Conservation (phyloP, 495 filamentous ascomycete species). For the Pseudevernia furfuracea region DNA sequence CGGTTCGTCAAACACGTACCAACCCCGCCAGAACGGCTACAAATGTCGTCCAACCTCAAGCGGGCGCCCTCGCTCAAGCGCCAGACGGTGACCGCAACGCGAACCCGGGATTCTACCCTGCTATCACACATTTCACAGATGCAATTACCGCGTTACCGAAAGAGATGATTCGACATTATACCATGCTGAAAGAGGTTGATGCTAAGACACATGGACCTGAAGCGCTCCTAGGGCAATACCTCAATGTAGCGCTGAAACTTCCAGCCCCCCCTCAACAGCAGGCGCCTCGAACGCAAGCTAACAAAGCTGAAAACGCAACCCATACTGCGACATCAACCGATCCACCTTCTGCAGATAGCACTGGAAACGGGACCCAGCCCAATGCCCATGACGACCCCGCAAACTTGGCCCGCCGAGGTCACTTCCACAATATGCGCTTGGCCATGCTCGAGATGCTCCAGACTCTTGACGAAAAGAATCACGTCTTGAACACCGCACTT, state of each 20-base stretch:
- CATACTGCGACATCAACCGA: background rate
- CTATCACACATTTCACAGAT: slow-evolving; percentile 89
- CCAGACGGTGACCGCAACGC: slow-evolving; percentile 15
- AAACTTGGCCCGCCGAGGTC: slow-evolving; percentile 49
- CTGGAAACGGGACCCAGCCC: slow-evolving; percentile 2
- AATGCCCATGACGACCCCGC: slow-evolving; percentile 36
- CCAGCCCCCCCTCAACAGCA: slow-evolving; percentile 26
- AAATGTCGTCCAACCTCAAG: slow-evolving; percentile 39
- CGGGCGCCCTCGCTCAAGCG: slow-evolving; percentile 33
- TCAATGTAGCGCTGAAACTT: slow-evolving; percentile 57
- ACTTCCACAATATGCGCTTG: slow-evolving; percentile 55
- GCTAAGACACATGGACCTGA: slow-evolving; percentile 64
- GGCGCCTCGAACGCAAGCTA: background rate
- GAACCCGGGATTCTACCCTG: slow-evolving; percentile 70
- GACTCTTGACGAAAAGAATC: slow-evolving; percentile 92
- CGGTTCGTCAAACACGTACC: slow-evolving; percentile 52
- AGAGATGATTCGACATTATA: slow-evolving; percentile 91
- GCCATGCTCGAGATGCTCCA: slow-evolving; percentile 70
- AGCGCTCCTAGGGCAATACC: slow-evolving; percentile 57
- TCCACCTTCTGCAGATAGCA: background rate
- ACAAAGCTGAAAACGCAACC: background rate
- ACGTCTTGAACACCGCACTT: slow-evolving; percentile 82
- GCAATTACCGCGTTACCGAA: slow-evolving; percentile 85
- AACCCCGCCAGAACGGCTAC: slow-evolving; percentile 53
- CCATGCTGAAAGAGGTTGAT: slow-evolving; percentile 92